These are phyloP conservation scores for Penicillium desertorum DNA, from an alignment of 495 filamentous ascomycete species.

Conservation along the genomic window DNA sequence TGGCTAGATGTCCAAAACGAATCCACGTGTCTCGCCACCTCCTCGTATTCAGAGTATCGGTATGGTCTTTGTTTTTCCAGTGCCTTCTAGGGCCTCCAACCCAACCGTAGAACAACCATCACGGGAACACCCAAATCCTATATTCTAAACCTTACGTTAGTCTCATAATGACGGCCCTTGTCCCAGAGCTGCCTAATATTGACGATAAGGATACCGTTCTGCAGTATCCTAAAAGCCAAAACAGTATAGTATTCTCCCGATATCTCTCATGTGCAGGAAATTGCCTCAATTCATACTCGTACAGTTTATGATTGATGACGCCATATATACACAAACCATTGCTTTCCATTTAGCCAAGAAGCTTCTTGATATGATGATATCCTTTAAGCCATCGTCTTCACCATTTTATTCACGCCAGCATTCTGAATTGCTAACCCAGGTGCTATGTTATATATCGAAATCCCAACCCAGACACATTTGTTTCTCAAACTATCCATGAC, in stretches of 20 bases:
- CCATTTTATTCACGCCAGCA: background rate
- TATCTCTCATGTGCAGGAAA: slow-evolving; percentile 12
- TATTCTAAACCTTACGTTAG: slow-evolving; percentile 8
- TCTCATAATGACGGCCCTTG: slow-evolving; percentile 5
- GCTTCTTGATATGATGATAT: background rate
- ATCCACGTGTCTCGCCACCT: background rate
- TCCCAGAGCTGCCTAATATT: too few relatives aligned
- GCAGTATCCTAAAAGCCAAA: slow-evolving; percentile 10
- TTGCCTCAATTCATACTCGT: background rate
- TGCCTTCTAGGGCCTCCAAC: slow-evolving; percentile 2
- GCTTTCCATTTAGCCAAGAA: slow-evolving; percentile 12
- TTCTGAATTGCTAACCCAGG: slow-evolving; percentile 8
- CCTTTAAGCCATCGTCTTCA: too few relatives aligned
- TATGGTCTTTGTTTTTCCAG: background rate
- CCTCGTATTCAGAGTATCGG: background rate
- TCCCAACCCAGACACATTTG: background rate
- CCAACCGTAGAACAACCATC: slow-evolving; percentile 12
- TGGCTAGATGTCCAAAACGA: background rate
- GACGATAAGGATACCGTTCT: too few relatives aligned
- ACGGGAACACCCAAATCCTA: background rate
- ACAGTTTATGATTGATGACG: background rate
- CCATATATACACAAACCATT: slow-evolving; percentile 18
- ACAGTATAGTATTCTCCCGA: slow-evolving; percentile 15
- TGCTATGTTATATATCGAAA: slow-evolving; percentile 1
- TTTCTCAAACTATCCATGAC: background rate